Evolutionary conservation across 2,329 filamentous ascomycete species (phyloP), one percentile per base, ranked within the genome.

Genomic region (Talaromyces pinophilus): DNA sequence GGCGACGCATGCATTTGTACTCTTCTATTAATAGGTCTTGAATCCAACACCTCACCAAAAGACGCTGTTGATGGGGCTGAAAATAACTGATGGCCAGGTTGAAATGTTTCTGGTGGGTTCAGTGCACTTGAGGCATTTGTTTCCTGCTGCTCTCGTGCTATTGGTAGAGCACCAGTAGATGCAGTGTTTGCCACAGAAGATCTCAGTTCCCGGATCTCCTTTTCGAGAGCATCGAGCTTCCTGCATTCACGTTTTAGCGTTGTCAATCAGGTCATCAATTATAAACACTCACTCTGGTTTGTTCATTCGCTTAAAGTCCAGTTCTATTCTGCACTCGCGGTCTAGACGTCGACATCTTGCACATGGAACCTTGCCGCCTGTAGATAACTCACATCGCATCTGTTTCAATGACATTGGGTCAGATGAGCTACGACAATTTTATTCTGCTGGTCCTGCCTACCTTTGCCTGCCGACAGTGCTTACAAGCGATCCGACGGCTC

Each of bases 351-450:
- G 64, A 40, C 64, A 66, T 63, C 64, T 50, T 38, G 40, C 30
- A 38, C 64, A 66, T 13, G 64, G 64, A 28, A 52, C 10, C 17
- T 19, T 46, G 30, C 52, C 64, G 17, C 52, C 60, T 13, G 64
- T 33, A 6, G 64, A 66, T 19, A 63, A 30, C 62, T 66, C 64
- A 54, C 64, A 66, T 13, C 64, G 64, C 54, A 66, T 63, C 64
- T 66, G 30, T 8, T 40, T 17, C 13, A 38, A 17, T 52, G n/a
- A 1, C 11, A 22, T 50, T 28, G 17, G 3, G 11, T 54, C 50
- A 54, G 17, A 54, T 11, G 15, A n/a, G 28, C 6, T 28, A 54
- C 50, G 19, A 10, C 33, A 8, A 54, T n/a, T n/a, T 33, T 22
- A 17, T 11, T n/a, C 28, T 33, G 17, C 25, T 54, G 6, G 28